Evolutionary conservation across 2,329 filamentous ascomycete species (phyloP), one percentile per base, ranked within the genome.

Genomic region (Xylariales sp.): DNA sequence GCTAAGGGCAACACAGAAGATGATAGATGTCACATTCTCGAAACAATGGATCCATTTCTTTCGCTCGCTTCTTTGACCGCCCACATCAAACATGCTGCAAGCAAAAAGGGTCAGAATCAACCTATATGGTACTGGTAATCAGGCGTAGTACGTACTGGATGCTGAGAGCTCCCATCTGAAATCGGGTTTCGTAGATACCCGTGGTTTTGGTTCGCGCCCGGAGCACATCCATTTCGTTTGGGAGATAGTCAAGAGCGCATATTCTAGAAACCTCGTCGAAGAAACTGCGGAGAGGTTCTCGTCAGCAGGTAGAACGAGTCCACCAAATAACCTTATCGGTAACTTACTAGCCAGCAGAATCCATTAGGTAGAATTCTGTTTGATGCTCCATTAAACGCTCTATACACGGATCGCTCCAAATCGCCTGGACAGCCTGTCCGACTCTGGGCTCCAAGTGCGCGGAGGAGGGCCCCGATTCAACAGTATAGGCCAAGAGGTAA

Each of bases 11-110:
- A 98, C 93, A 58, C 93, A 98, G 66, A 98, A 98, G 51, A 98
- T 98, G 63, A 98, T 98, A 4, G 93, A 97, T 29, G 93, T 98
- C 54, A 98, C 93, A 54, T 97, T 97, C 64, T 98, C 93, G 63
- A 98, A 98, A 69, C 93, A 98, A 67, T 98, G 93, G 59, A 98
- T 98, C 93, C 93, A 98, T 70, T 98, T 98, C 73, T 98, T 98
- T 46, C 93, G 80, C 66, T 98, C 93, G 62, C 91, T 97, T 59
- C 93, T 76, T 66, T 98, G 93, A 17, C 93, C 93, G 46, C 93
- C 93, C 5, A 98, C 93, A 62, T 98, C 93, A 59, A 98, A 98
- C 93, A 98, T 98, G 69, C 91, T 97, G 57, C 17, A 37, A 29
- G 14, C 30, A 17, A 19, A 15, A 14, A 29, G 30, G 18, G 51